Percentiles rank a stretch among this genome's conserved stretches.
Evolutionary conservation across 345 rosid species (phyloP).

Genomic region (Trapa incisa): DNA sequence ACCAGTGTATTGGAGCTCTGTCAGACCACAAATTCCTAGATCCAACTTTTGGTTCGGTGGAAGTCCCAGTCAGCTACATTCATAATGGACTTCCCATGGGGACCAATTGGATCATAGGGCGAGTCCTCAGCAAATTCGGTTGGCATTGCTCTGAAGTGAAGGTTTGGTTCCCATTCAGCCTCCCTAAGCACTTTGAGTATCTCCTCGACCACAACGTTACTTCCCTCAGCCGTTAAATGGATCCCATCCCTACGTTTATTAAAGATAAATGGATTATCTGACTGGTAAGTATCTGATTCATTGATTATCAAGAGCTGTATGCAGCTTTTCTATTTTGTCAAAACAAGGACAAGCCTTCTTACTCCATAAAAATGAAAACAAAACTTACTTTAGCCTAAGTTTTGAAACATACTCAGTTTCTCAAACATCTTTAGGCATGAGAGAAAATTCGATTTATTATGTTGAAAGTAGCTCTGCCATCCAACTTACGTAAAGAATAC

Average conservation of each 20-base stretch:
- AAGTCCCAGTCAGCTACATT: constrained; percentile 8
- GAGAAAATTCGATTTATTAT: too few relatives aligned
- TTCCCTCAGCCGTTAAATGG: constrained; percentile 54
- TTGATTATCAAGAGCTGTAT: not conserved
- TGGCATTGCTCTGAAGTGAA: constrained; percentile 41
- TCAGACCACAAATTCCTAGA: not conserved
- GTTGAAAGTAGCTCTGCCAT: too few relatives aligned
- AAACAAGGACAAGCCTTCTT: too few relatives aligned
- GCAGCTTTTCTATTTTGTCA: not conserved
- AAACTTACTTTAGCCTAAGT: not conserved
- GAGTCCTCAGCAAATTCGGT: constrained; percentile 41
- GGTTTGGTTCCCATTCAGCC: constrained; percentile 69
- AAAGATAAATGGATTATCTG: not conserved
- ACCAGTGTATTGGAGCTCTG: not conserved
- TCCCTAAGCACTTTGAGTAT: constrained; percentile 39
- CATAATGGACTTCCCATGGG: constrained; percentile 8
- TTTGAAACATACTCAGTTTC: not conserved
- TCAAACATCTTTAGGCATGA: too few relatives aligned
- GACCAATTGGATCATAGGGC: constrained; percentile 8
- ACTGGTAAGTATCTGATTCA: too few relatives aligned
- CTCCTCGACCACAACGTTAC: constrained; percentile 51
- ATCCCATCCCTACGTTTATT: constrained; percentile 50
- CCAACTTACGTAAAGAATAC: constrained; percentile 63
- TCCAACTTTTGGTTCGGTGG: not conserved
- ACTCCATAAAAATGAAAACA: not conserved